Conservation (phyloP, 352 stramenopile species). For the Sclerospora graminicola region DNA sequence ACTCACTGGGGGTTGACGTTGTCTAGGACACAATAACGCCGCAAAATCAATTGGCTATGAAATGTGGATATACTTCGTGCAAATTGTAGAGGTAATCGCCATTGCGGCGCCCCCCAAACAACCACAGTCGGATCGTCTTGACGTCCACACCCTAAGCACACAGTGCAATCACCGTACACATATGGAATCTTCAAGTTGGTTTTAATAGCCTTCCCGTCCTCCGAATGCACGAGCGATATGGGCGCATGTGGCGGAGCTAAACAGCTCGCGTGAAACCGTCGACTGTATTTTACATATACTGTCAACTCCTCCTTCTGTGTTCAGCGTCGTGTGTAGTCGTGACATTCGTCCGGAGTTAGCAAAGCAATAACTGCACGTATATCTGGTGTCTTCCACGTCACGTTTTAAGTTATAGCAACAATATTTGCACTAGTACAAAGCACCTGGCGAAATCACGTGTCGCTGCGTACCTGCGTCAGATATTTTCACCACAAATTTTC, state of each 20-base stretch:
- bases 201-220: conserved; percentile 47
- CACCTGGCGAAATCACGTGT: too few relatives aligned
- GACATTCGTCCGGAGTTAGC: conserved; percentile 12
- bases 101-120: too few relatives aligned
- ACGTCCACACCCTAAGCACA: conserved; percentile 53
- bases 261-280: conserved; percentile 51
- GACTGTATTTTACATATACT: conserved; percentile 38
- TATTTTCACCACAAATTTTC: too few relatives aligned
- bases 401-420: too few relatives aligned
- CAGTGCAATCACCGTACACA: conserved; percentile 51
- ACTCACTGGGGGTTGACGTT: too few relatives aligned
- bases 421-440: too few relatives aligned
- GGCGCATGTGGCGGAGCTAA: conserved; percentile 60
- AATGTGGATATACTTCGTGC: conserved; percentile 48
- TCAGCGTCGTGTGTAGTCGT: conserved; percentile 1
- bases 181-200: conserved; percentile 55
- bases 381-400: too few relatives aligned
- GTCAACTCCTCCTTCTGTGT: conserved; percentile 33
- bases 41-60: conserved; percentile 58
- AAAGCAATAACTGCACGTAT: too few relatives aligned
- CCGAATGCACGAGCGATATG: conserved; percentile 41
- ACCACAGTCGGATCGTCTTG: conserved; percentile 51
- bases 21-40: too few relatives aligned
- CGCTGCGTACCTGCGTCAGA: too few relatives aligned
- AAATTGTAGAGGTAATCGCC: conserved; percentile 64